Percentiles rank a stretch among this genome's conserved stretches.
Conservation (phyloP, 2,329 filamentous ascomycete genomes). For the Cytospora chrysosperma region DNA sequence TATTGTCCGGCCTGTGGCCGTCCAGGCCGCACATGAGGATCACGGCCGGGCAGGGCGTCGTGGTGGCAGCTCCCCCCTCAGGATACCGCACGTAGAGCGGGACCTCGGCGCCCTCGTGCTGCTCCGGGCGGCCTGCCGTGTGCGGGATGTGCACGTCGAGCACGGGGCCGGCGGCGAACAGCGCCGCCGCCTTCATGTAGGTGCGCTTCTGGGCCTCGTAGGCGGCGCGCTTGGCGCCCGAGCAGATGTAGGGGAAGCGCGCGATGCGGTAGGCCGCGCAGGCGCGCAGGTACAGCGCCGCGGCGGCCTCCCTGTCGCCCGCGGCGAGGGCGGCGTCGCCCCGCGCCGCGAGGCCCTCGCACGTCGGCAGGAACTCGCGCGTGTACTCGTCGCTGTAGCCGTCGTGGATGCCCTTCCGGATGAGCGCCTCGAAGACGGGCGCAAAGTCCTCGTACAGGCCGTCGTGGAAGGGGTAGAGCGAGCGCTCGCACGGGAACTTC, state of each 20-base stretch:
- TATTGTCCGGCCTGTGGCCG: constrained; percentile 64
- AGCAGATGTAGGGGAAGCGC: constrained; percentile 62
- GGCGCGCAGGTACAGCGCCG: constrained; percentile 60
- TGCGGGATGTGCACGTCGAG: constrained; percentile 63
- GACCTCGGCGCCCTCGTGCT: constrained; percentile 53
- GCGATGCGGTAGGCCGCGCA: constrained; percentile 73
- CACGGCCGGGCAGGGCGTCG: constrained; percentile 47
- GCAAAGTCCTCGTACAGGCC: constrained; percentile 66
- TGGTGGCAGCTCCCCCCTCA: constrained; percentile 25
- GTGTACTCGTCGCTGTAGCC: constrained; percentile 67
- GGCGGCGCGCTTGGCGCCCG: constrained; percentile 55
- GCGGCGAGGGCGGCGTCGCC: constrained; percentile 51
- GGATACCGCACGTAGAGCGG: constrained; percentile 64
- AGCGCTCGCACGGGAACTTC: constrained; percentile 59
- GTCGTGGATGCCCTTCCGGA: constrained; percentile 60
- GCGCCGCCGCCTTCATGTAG: constrained; percentile 55
- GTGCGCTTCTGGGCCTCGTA: constrained; percentile 65
- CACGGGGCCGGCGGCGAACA: constrained; percentile 57
- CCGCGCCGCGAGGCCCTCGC: constrained; percentile 52
- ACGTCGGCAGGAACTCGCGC: constrained; percentile 58
- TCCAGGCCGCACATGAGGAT: constrained; percentile 50
- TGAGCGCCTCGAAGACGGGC: constrained; percentile 63
- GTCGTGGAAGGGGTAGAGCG: constrained; percentile 67
- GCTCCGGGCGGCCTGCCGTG: constrained; percentile 41
- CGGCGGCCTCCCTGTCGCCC: constrained; percentile 53